Evolutionary conservation across 148 eudicot genomes (phyloP), one percentile per base, ranked within the genome.

Genomic region (Silene conica): DNA sequence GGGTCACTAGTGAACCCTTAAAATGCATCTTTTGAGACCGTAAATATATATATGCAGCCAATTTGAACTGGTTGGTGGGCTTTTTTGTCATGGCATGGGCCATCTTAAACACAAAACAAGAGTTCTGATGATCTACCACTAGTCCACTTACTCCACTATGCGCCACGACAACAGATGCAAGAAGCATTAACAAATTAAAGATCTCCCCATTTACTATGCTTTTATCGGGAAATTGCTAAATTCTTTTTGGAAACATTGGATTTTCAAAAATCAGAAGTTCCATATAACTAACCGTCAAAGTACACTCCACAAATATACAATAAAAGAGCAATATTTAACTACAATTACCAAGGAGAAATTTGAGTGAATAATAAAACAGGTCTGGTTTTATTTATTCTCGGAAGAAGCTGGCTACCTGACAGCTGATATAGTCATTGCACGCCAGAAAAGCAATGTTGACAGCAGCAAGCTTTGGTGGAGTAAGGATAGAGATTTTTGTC

Each of bases 401-500:
- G 28, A 57, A 67, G 22, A 48, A 77, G 57, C 63, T 65, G 72
- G 63, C 71, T 88, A 92, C 98, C 97, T 89, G 98, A 82, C 98
- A 94, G 80, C 93, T 90, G 60, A 79, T 25, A 84, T 89, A 94
- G 80, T 94, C 97, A 72, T 85, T 80, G 76, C 98, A 94, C 72
- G 98, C 97, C 85, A 94, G 88, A 76, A 94, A 92, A 80, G 96
- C 97, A 75, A 92, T 67, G 81, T 92, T 92, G 31, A 86, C 83
- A 26, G 98, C 87, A 58, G 98, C 85, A 75, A 90, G 84, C 85
- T 92, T 92, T 43, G 92, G 89, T 57, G 97, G 98, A 62, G 97
- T 89, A 72, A 94, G 88, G 80, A 94, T 89, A 63, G 98, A 89
- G 81, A 94, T 88, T 83, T 90, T 92, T 18, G 96, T 92, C 45